Conservation (phyloP, 805 yeast genomes). For the Debaryomyces tyrocola region DNA sequence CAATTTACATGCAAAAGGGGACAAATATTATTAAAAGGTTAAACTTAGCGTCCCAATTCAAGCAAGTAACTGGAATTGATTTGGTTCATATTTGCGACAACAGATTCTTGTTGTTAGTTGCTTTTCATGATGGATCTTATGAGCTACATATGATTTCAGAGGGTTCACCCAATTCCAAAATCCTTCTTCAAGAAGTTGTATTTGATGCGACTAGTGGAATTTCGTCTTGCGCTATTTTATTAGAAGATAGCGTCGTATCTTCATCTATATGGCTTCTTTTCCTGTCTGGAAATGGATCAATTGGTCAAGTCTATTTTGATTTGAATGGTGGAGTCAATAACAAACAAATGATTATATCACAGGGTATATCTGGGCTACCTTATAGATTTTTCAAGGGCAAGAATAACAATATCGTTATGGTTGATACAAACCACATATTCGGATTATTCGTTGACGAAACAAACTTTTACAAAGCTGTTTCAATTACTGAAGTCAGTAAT, state of each 20-base stretch:
- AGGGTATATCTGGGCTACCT: conserved; percentile 12
- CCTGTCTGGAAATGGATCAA: conserved; percentile 13
- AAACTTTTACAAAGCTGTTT: conserved; percentile 7
- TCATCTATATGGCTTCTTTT: conserved; percentile 12
- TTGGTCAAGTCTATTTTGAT: conserved; percentile 11
- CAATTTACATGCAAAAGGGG: background rate
- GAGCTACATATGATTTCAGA: conserved; percentile 8
- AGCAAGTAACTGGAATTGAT: conserved; percentile 9
- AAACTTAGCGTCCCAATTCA: conserved; percentile 1
- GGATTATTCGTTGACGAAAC: conserved; percentile 8
- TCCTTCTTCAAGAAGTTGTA: background rate
- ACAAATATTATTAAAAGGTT: background rate
- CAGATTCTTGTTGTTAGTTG: conserved; percentile 8
- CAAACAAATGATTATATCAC: background rate
- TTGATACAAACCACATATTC: conserved; percentile 9
- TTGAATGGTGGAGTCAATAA: conserved; percentile 3
- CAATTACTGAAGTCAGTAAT: background rate
- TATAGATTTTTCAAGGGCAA: conserved; percentile 10
- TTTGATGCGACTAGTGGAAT: conserved; percentile 6
- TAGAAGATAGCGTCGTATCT: conserved; percentile 1
- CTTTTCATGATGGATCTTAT: conserved; percentile 16
- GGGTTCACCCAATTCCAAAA: background rate
- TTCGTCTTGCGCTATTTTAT: conserved; percentile 11
- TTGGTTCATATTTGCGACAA: conserved; percentile 4
- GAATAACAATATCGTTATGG: conserved; percentile 7